Base-by-base conservation (phyloP, 768 basidiomycete species). In the Lactarius vividus region DNA sequence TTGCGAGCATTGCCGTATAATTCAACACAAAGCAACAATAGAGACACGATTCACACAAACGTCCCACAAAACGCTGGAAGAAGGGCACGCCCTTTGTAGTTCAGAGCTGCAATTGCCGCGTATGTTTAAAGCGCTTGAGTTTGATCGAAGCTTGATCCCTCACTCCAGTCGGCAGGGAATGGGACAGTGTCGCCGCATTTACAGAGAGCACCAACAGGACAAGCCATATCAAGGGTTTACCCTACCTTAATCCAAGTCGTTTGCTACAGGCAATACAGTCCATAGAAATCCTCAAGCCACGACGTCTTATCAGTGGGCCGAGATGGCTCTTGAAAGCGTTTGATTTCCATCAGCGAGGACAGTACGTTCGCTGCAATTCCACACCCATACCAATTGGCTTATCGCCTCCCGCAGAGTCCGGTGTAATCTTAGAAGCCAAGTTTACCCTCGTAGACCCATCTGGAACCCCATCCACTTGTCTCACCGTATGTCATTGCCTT, bases 271-370 rank as follows among this genome's bases (percentile, higher is more conserved):
- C 79, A 11, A 85, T 85, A 11, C 91, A 94, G 74, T 86, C 85
- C 9, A 90, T 95, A 64, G 86, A 94, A 75, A 82, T 93, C 33
- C 72, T 95, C 65, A 89, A 86, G 74, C 84, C 87, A 28, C 78
- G 94, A 57, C 93, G 94, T 0, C 74, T 82, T 0, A 86, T 85
- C 37, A 89, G 88, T 67, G 91, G 92, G 11, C 79, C n/a, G n/a
- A n/a, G n/a, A n/a, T n/a, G n/a, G n/a, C n/a, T 80, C 64, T 80
- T 88, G 73, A 86, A 83, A 80, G 65, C 81, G 86, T 65, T 81
- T 92, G 57, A 83, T 84, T 1, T 91, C 86, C 42, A 80, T 94
- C 23, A 83, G 83, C 57, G 93, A 96, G 78, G 94, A 95, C 75
- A 93, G 92, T 92, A 69, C 61, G 88, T 76, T 1, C 9, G 42